Conservation (phyloP, 129 eudicot species). For the Chrysanthemum lavandulifolium region DNA sequence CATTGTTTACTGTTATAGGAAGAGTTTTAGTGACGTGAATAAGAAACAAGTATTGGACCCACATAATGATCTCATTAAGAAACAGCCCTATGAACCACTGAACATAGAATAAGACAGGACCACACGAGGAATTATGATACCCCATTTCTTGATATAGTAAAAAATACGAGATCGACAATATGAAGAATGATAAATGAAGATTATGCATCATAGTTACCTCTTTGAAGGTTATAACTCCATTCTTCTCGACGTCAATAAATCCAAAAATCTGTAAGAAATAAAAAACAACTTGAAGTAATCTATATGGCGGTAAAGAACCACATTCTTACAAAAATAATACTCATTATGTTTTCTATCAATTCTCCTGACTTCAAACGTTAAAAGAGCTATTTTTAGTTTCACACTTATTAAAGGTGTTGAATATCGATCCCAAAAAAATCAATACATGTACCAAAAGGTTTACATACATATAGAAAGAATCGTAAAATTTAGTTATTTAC, state of each 20-base stretch:
- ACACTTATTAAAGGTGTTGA: background rate
- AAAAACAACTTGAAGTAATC: slow-evolving; percentile 20
- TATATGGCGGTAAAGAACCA: slow-evolving; percentile 16
- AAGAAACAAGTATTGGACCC: background rate
- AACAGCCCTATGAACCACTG: background rate
- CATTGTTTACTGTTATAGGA: background rate
- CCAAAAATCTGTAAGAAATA: slow-evolving; percentile 70
- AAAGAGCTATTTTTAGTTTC: background rate
- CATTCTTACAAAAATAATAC: background rate
- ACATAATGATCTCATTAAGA: background rate
- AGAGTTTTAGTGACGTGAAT: background rate
- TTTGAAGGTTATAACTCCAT: slow-evolving; percentile 74
- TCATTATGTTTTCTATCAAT: background rate
- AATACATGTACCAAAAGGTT: slow-evolving; percentile 16
- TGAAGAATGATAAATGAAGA: slow-evolving; percentile 22
- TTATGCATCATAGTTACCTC: slow-evolving; percentile 44
- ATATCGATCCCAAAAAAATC: background rate
- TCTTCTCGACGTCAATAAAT: slow-evolving; percentile 64
- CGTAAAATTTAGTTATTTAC: background rate
- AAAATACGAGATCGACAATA: slow-evolving; percentile 17
- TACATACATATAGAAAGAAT: background rate
- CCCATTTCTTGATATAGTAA: background rate
- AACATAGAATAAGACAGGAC: too few relatives aligned
- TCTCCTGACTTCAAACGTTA: background rate
- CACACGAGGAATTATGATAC: background rate